These are phyloP conservation scores for Calophaca sinica DNA, from an alignment of 306 rosid species.

Conservation along the genomic window DNA sequence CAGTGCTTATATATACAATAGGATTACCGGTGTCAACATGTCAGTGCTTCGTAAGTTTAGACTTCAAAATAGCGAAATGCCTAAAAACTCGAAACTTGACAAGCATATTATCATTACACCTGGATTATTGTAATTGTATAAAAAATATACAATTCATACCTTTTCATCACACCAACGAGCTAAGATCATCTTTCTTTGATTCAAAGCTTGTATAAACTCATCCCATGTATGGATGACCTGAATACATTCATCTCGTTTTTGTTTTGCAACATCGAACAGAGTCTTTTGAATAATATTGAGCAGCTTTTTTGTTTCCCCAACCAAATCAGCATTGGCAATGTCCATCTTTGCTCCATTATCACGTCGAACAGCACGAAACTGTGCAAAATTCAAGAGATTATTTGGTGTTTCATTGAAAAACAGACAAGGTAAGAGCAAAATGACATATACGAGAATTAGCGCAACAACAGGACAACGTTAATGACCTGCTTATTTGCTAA, in stretches of 20 bases:
- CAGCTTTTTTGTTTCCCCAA: conserved; percentile 64
- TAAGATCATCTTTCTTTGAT: conserved; percentile 75
- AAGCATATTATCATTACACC: conserved; percentile 8
- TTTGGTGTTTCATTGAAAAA: conserved; percentile 8
- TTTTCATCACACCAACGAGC: conserved; percentile 99
- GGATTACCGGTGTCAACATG: too few relatives aligned
- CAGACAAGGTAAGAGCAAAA: conserved; percentile 20
- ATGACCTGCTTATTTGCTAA: conserved; percentile 83
- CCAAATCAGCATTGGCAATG: conserved; percentile 64
- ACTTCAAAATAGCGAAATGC: conserved; percentile 26
- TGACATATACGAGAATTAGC: conserved; percentile 10
- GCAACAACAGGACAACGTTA: not conserved
- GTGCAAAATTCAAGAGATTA: conserved; percentile 26
- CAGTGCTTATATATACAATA: too few relatives aligned
- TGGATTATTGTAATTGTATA: not conserved
- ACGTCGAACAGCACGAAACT: conserved; percentile 89
- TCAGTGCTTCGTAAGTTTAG: too few relatives aligned
- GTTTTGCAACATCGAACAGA: conserved; percentile 79
- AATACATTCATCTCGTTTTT: conserved; percentile 79
- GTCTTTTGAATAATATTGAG: conserved; percentile 70
- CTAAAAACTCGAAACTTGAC: conserved; percentile 17
- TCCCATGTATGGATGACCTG: conserved; percentile 75
- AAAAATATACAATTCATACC: conserved; percentile 55
- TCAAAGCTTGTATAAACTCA: conserved; percentile 77
- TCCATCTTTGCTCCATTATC: conserved; percentile 76